Percentiles rank a stretch among this genome's conserved stretches.
Conservation (phyloP, 2,329 filamentous ascomycete genomes). For the Fusarium devonianum region DNA sequence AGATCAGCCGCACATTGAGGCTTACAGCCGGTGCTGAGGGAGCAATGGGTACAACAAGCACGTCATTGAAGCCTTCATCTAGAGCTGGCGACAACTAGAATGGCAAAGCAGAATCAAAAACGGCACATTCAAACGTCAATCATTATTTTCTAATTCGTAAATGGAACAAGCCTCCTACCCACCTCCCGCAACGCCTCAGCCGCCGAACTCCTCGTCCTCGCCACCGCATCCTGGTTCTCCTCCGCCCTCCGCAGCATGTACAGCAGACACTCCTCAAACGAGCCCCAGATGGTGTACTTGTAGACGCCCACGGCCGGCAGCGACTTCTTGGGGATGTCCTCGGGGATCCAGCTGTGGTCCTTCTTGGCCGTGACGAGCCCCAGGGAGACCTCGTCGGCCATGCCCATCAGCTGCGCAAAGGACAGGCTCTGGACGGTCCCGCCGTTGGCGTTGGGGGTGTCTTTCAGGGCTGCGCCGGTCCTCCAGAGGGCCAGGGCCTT, state of each 20-base stretch:
- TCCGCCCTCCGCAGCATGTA: constrained; percentile 17
- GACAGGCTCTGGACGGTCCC: constrained; percentile 7
- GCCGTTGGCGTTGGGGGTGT: constrained; percentile 3
- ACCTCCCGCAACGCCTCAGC: constrained; percentile 4
- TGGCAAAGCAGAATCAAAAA: no score
- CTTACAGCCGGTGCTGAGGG: no score
- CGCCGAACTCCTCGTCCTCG: constrained; percentile 13
- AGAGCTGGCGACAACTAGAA: no score
- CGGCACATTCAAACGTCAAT: no score
- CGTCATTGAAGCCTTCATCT: no score
- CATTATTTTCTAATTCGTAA: neutral
- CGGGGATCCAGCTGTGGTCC: neutral
- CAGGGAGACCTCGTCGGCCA: constrained; percentile 16
- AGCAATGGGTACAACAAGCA: no score
- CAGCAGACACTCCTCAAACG: constrained; percentile 14
- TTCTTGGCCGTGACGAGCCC: constrained; percentile 9
- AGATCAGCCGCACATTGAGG: no score
- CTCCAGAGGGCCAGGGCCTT: constrained; percentile 8
- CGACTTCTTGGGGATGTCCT: neutral
- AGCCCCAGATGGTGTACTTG: constrained; percentile 20
- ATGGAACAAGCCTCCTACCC: constrained; percentile 1
- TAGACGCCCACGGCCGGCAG: constrained; percentile 10
- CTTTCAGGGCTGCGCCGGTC: neutral
- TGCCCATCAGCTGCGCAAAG: constrained; percentile 17
- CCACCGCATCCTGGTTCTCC: constrained; percentile 20